Base-by-base conservation (phyloP, 1,284 basidiomycete genomes). In the Puccinia triticina region DNA sequence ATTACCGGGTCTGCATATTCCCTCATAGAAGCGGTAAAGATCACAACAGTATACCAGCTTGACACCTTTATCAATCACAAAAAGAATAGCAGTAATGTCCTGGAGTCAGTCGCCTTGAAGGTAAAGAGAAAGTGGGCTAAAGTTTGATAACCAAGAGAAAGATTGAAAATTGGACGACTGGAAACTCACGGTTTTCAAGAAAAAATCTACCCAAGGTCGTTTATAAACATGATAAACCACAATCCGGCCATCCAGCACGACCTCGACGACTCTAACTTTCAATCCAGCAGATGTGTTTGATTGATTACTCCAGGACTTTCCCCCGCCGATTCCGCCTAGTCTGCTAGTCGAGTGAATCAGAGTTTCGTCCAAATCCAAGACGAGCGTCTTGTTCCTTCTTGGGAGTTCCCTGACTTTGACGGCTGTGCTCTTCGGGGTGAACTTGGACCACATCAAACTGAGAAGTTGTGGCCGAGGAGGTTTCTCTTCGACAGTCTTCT, bases 1-100 rank as follows among this genome's bases (percentile, higher is more conserved):
- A 99, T 99, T 40, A 99, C 96, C 0, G 97, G 96, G 88, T 99
- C 96, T 82, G 96, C 96, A 87, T 99, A 99, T 88, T 99, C 96
- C 86, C 95, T 93, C 92, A 99, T 95, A 8, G 95, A 98, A 0
- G 96, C 97, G 26, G 96, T 99, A 88, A 96, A 99, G 84, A 99
- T 94, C 80, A 99, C 96, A 79, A 99, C 91, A 1, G 96, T 98
- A 88, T 99, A 99, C 96, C 96, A 99, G 59, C 92, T 90, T 34
- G 96, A 96, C 66, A 98, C 97, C 95, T 97, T 86, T 21, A 50
- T 8, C 48, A 50, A 50, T 3, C 48, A 73, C 64, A 69, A 80
- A 69, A 21, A 40, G 23, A 43, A n/a, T 59, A 50, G 8, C 32
- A 46, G 53, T 46, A 2, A 37, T 93, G 94, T 96, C 86, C 21